Evolutionary conservation across 768 basidiomycete genomes (phyloP).

Genomic region (Rhodosporidiobolus odoratus): DNA sequence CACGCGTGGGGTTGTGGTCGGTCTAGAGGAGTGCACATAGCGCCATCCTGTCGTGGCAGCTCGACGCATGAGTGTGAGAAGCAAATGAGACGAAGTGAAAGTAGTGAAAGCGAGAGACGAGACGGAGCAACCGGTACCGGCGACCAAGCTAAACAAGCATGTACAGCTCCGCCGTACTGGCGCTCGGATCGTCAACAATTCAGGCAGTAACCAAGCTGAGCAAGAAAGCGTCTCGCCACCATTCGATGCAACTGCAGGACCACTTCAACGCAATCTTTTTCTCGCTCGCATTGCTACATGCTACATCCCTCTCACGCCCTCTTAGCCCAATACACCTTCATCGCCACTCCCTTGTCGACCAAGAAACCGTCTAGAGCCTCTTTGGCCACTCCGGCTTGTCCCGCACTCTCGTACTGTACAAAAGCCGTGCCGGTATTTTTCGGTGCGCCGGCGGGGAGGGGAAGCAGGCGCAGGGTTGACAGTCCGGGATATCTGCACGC

Average conservation of each 20-base stretch:
- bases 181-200: too few species aligned
- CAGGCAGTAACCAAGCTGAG: background rate
- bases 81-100: background rate
- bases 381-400: conserved; percentile 70
- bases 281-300: background rate
- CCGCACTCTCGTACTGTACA: conserved; percentile 68
- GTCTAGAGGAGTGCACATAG: background rate
- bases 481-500: conserved; percentile 72
- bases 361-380: conserved; percentile 78
- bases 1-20: background rate
- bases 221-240: background rate
- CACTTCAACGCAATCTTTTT: background rate
- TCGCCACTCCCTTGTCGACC: conserved; percentile 77
- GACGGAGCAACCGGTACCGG: too few species aligned
- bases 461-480: conserved; percentile 63
- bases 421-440: conserved; percentile 69
- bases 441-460: conserved; percentile 43
- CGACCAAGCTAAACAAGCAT: too few species aligned
- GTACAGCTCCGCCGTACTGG: too few species aligned
- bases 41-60: background rate
- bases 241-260: background rate
- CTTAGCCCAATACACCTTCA: conserved; percentile 64
- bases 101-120: background rate
- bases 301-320: conserved; percentile 1
- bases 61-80: background rate